Evolutionary conservation across 208 protist genomes (phyloP).

Genomic region (Trypanosoma mega): DNA sequence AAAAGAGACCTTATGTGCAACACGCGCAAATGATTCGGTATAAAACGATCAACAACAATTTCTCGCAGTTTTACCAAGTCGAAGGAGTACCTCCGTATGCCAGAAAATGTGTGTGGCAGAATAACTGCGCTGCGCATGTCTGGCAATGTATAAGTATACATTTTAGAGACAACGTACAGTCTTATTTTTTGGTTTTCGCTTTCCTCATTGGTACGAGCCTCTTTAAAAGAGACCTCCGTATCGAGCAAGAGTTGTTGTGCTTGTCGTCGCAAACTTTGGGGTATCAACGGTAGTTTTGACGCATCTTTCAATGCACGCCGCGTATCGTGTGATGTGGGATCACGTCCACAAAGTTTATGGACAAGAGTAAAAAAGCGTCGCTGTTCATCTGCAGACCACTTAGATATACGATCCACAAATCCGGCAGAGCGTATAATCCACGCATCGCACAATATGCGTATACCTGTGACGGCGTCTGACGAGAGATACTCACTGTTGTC

Average conservation of each 20-base stretch:
- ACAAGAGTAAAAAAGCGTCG: slow-evolving; percentile 3
- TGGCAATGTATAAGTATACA: slow-evolving; percentile 1
- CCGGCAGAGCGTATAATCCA: background rate
- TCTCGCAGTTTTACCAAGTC: background rate
- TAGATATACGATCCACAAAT: background rate
- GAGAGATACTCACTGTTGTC: background rate
- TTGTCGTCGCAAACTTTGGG: background rate
- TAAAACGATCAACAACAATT: slow-evolving; percentile 9
- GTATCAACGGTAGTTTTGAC: background rate
- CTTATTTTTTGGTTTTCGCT: background rate
- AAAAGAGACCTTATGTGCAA: slow-evolving; percentile 3
- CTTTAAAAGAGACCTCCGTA: background rate
- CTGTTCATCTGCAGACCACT: background rate
- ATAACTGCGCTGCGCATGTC: background rate
- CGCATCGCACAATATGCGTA: background rate
- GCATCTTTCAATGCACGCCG: background rate
- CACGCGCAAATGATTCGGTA: background rate
- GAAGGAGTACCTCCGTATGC: background rate
- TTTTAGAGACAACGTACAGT: background rate
- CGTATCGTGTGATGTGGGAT: background rate
- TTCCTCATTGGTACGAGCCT: background rate
- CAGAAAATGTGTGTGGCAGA: background rate
- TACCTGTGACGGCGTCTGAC: background rate
- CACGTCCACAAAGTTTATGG: background rate
- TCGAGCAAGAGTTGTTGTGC: background rate